Base-by-base conservation (phyloP, 805 yeast species). In the Geotrichum ghanense region DNA sequence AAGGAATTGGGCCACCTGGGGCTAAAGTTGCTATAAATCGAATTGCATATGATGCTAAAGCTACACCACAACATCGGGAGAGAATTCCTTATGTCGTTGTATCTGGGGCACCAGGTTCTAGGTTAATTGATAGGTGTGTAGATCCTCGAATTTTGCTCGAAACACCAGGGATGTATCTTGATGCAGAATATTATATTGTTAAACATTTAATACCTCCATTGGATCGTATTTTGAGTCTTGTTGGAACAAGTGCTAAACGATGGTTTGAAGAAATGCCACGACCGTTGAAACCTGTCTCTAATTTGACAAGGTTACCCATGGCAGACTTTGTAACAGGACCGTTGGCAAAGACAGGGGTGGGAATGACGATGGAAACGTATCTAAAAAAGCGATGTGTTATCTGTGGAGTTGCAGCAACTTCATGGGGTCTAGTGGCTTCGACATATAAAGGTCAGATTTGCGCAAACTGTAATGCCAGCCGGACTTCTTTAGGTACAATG, bases 191-290 rank as follows among this genome's bases (percentile, higher is more conserved):
- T 59, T 92, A 92, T 62, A 87, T 92, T 43, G 74, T 75, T 2
- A 82, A 85, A 56, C 86, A 86, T 2, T 63, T 92, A 42, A 77
- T 90, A 6, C 97, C 98, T 1, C 97, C 98, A 0, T 64, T 92
- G 46, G 94, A 86, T 51, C 67, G 98, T 49, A 67, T 90, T 2
- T 84, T 92, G 62, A 83, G 79, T 54, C 63, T 90, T 12, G 64
- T 87, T 48, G 98, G 98, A 0, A 92, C 83, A 2, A 83, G 87
- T 63, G 72, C 89, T 3, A 68, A 69, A 39, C 69, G 68, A 3
- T 92, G 98, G 98, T 84, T 79, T 51, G 62, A 63, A 9, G 84
- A 78, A 22, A 69, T 88, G 67, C 86, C 95, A 0, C 67, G 67
- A 50, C 43, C 52, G n/a, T 46, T 45, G n/a, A 54, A 50, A 22